Evolutionary conservation across 129 eudicot genomes (phyloP).

Genomic region (Lactuca sativa): DNA sequence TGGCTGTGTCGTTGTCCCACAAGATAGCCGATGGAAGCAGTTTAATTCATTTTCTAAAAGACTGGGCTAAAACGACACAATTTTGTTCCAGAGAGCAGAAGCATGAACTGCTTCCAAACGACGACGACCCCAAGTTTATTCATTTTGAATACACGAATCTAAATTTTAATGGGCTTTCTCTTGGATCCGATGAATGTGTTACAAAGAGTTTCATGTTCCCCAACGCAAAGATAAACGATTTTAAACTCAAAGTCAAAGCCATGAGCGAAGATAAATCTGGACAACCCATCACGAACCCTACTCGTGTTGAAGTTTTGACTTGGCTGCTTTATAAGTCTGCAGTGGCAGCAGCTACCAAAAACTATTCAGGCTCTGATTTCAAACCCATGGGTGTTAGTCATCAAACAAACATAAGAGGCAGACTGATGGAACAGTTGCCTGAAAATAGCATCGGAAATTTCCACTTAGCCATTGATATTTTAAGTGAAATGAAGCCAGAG

Average conservation of each 20-base stretch:
- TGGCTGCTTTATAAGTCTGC: background rate
- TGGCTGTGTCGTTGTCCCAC: constrained; percentile 12
- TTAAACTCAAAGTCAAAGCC: background rate
- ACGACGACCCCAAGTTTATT: too few relatives aligned
- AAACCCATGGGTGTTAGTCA: background rate
- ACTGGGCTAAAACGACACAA: constrained; percentile 22
- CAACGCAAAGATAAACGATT: background rate
- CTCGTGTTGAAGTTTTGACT: constrained; percentile 26
- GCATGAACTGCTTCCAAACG: too few relatives aligned
- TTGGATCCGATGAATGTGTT: background rate
- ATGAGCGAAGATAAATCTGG: background rate
- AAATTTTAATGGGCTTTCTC: too few relatives aligned
- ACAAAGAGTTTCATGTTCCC: constrained; percentile 16
- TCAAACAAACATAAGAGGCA: constrained; percentile 8
- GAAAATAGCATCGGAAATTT: constrained; percentile 6
- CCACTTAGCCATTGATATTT: background rate
- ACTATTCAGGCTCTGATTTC: background rate
- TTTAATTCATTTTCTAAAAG: background rate
- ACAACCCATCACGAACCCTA: constrained; percentile 20
- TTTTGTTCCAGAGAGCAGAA: background rate
- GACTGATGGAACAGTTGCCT: constrained; percentile 1
- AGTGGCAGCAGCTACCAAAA: background rate
- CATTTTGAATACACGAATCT: too few relatives aligned
- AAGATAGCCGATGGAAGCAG: constrained; percentile 25
- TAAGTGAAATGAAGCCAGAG: background rate